Evolutionary conservation across 1,139 yeast genomes (phyloP), one percentile per base, ranked within the genome.

Genomic region (Lodderomyces oxycetoniae): DNA sequence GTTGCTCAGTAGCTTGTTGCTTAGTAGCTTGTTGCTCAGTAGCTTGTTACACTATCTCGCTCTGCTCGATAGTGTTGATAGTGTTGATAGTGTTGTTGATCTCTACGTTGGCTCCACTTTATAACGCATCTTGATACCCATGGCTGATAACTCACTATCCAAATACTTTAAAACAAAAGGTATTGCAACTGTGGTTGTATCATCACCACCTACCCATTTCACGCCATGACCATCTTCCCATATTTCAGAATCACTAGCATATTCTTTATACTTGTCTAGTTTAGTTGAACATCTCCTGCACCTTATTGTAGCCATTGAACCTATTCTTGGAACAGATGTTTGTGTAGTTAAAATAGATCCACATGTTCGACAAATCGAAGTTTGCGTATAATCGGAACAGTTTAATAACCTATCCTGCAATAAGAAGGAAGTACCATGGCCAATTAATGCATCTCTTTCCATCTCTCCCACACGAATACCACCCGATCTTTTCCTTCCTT

Each of bases 401-500:
- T 93, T 91, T 59, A 93, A 73, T 55, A 91, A 71, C 63, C 99
- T 82, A 59, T 91, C 99, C 61, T 91, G 98, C 48, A 91, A 69
- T 53, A 91, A 67, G 77, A 77, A 91, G 1, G 98, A 88, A n/a
- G 98, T 83, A 64, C 98, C 99, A 57, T 93, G 98, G 42, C 98
- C 99, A 57, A 91, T 88, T 51, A 91, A 71, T 2, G 98, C 98
- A 71, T 91, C 99, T 68, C 98, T 85, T 67, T 91, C 99, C 99
- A 91, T 91, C 63, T 91, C 98, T 59, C 98, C 98, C 27, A 91
- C 95, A 74, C 99, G 95, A 50, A 91, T 91, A 82, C 99, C 99
- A 65, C 99, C 99, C 47, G 84, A 80, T 67, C 98, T 80, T 79
- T 91, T 93, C 68, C 99, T 83, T 53, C 99, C 99, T 69, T 93